These are phyloP conservation scores for Baorangia bicolor DNA, from an alignment of 768 basidiomycete genomes.

Conservation along the genomic window DNA sequence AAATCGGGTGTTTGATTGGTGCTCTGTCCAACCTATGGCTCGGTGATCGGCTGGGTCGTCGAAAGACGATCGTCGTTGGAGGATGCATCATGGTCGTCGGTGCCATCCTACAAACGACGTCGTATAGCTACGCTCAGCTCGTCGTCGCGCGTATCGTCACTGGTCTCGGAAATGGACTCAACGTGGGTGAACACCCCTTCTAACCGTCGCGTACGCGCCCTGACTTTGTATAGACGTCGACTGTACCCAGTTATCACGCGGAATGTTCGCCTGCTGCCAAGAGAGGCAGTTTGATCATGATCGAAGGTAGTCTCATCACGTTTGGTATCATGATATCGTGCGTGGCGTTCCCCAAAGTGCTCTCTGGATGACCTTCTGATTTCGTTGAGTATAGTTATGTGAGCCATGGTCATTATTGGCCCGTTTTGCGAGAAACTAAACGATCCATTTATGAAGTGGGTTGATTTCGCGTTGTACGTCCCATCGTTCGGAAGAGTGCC, in stretches of 20 bases:
- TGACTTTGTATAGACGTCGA: conserved; percentile 49
- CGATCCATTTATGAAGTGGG: conserved; percentile 42
- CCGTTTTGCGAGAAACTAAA: not conserved
- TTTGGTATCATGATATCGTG: conserved; percentile 64
- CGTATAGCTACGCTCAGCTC: conserved; percentile 59
- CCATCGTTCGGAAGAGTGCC: not conserved
- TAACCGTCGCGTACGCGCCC: not conserved
- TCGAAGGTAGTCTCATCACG: conserved; percentile 62
- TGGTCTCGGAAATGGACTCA: conserved; percentile 65
- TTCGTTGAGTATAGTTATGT: conserved; percentile 17
- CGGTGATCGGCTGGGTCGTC: conserved; percentile 58
- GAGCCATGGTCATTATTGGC: conserved; percentile 1
- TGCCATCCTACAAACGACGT: conserved; percentile 56
- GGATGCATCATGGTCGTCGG: conserved; percentile 61
- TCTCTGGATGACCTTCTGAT: not conserved
- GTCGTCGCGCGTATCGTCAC: conserved; percentile 60
- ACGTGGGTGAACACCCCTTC: conserved; percentile 34
- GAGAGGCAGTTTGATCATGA: conserved; percentile 62
- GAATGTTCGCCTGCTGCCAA: conserved; percentile 62
- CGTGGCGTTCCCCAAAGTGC: conserved; percentile 23
- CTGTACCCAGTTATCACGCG: conserved; percentile 62
- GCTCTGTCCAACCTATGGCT: conserved; percentile 63
- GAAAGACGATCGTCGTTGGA: conserved; percentile 56
- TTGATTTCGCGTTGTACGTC: conserved; percentile 59
- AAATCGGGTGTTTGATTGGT: conserved; percentile 64